A percentile compares a stretch with the other conserved stretches of the same genome.
Conservation (phyloP, 2,329 filamentous ascomycete genomes). For the Cordyceps cateniannulata region DNA sequence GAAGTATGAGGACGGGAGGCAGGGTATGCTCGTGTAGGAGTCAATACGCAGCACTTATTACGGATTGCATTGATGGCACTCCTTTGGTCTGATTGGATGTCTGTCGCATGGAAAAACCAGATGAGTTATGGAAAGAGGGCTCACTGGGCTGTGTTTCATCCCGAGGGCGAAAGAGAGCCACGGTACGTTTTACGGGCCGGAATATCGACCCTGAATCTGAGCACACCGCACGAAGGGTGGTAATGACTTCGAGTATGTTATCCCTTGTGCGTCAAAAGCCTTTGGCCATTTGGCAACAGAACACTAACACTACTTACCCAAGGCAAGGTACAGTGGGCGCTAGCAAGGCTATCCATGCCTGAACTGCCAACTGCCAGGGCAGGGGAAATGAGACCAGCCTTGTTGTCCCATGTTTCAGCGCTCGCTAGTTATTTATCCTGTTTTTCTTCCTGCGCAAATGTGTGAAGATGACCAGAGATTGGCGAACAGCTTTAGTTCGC, state of each 20-base stretch:
- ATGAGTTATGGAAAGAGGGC: too few species aligned
- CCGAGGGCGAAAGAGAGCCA: too few species aligned
- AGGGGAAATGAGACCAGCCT: constrained; percentile 2
- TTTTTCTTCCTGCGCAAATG: background rate
- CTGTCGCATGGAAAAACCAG: too few species aligned
- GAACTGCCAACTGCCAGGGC: background rate
- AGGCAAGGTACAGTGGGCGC: background rate
- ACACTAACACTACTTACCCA: too few species aligned
- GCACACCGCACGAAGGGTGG: background rate
- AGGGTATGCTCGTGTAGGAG: too few species aligned
- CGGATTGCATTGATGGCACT: too few species aligned
- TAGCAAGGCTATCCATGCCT: background rate
- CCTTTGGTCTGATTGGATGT: too few species aligned
- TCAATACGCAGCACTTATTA: too few species aligned
- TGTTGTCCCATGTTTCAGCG: background rate
- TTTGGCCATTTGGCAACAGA: background rate
- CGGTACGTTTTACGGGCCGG: too few species aligned
- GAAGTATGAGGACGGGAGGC: too few species aligned
- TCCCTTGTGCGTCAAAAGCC: background rate
- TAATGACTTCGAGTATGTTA: background rate
- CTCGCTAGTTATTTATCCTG: background rate
- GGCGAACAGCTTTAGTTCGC: background rate
- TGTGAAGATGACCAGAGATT: background rate
- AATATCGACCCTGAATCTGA: too few species aligned
- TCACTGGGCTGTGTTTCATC: too few species aligned